Evolutionary conservation across 768 basidiomycete species (phyloP).

Genomic region (Roridomyces roridus): DNA sequence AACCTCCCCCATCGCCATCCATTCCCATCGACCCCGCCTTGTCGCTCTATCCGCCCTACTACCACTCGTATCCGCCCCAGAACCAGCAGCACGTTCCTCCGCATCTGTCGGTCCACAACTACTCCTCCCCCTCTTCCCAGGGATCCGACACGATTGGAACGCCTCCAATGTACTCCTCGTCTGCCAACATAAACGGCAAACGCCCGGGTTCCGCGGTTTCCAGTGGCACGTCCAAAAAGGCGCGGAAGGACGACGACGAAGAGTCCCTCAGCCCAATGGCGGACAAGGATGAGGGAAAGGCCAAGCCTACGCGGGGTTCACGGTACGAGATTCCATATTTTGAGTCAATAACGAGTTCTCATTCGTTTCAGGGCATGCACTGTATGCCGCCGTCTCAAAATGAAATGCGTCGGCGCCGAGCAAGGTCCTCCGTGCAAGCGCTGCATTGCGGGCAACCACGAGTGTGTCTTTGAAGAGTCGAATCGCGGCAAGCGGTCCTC

Average conservation of each 20-base stretch:
- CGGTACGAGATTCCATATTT: constrained; percentile 52
- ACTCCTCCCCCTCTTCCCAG: constrained; percentile 82
- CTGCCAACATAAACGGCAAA: constrained; percentile 65
- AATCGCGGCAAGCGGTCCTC: constrained; percentile 91
- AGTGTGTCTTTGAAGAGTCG: constrained; percentile 96
- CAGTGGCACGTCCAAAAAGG: constrained; percentile 55
- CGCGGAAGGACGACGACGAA: constrained; percentile 66
- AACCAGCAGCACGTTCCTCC: constrained; percentile 54
- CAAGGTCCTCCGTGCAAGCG: constrained; percentile 92
- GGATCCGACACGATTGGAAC: constrained; percentile 80
- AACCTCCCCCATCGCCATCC: constrained; percentile 63
- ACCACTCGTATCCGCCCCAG: constrained; percentile 55
- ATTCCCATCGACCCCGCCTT: constrained; percentile 76
- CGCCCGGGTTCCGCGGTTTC: constrained; percentile 62
- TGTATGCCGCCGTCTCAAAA: constrained; percentile 89
- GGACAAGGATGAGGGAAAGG: constrained; percentile 71
- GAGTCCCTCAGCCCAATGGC: constrained; percentile 52
- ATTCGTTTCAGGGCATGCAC: constrained; percentile 75
- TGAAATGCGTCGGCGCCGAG: constrained; percentile 93
- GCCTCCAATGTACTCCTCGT: constrained; percentile 67
- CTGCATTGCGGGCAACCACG: constrained; percentile 77
- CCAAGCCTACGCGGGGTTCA: constrained; percentile 88
- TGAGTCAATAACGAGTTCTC: constrained; percentile 17
- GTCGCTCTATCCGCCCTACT: constrained; percentile 70
- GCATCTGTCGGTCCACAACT: constrained; percentile 62